Evolutionary conservation across 1,139 yeast genomes (phyloP), one percentile per base, ranked within the genome.

Genomic region (Spathaspora sp.): DNA sequence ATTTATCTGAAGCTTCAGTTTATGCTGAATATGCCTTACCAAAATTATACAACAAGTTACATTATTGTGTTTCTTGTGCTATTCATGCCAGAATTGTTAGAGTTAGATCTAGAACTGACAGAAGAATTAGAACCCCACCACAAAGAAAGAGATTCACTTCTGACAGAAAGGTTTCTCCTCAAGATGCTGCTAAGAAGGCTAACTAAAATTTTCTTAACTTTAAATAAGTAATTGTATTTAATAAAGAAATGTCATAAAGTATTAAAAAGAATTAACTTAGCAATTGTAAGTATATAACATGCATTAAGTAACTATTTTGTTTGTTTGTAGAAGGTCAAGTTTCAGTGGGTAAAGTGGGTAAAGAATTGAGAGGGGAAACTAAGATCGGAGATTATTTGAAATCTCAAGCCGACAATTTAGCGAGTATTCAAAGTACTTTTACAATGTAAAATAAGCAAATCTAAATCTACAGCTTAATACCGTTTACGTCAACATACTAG

Each of bases 51-150:
- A 89, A 93, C 89, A 93, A 93, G 86, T 85, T 93, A 77, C 97
- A 91, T 87, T 93, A 95, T 95, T 93, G 99, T 86, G 95, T 93
- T 68, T 93, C 99, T 60, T 93, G 99, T 80, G 99, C 99, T 68
- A 91, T 95, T 66, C 99, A 93, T 86, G 95, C 97, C 77, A 93
- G 97, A 89, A 88, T 95, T 68, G 99, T 93, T 73, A 95, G 99
- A 83, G 99, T 93, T 66, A 95, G 99, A 84, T 93, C 99, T 62
- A 88, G 98, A 84, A 81, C 86, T 65, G 96, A 91, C 82, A 95
- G 99, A 85, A 91, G 95, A 81, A 78, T 88, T 81, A 91, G 99
- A 86, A 74, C 98, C 76, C 98, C 99, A 61, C 99, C 99, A 68
- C 93, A 86, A 73, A 91, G 99, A 81, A 96, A 87, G 81, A 91